A percentile compares a stretch with the other conserved stretches of the same genome.
These are phyloP conservation scores for Ampelocalamus luodianensis DNA, from an alignment of 176 grass and related monocot genomes.

Conservation along the genomic window DNA sequence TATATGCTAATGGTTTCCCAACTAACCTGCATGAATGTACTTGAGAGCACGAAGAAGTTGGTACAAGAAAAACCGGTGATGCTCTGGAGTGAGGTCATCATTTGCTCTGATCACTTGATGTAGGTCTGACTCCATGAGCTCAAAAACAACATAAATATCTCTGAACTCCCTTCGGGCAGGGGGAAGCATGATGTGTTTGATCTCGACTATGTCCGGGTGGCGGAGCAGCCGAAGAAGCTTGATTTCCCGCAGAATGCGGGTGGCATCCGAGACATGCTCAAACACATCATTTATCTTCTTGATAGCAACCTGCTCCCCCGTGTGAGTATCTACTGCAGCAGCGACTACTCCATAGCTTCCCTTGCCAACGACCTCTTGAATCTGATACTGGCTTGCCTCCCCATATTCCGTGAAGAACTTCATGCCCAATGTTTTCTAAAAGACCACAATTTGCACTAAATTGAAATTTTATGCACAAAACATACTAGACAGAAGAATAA, in stretches of 20 bases:
- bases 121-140: no score
- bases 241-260: constrained; percentile 80
- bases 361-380: constrained; percentile 78
- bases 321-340: constrained; percentile 71
- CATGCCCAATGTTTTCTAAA: constrained; percentile 58
- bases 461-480: constrained; percentile 28
- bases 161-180: constrained; percentile 79
- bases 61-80: no score
- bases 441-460: constrained; percentile 36
- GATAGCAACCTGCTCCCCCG: constrained; percentile 75
- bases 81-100: no score
- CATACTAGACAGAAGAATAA: constrained; percentile 24
- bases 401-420: constrained; percentile 91
- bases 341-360: constrained; percentile 90
- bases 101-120: no score
- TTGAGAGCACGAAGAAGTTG: no score
- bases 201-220: constrained; percentile 78
- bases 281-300: constrained; percentile 90
- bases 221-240: constrained; percentile 74
- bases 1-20: not conserved
- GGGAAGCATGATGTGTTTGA: constrained; percentile 89
- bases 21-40: no score
- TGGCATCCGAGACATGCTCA: constrained; percentile 75
- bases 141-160: not conserved
- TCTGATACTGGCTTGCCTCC: constrained; percentile 74